Evolutionary conservation across 768 basidiomycete genomes (phyloP), one percentile per base, ranked within the genome.

Genomic region (Amanita fuliginea): DNA sequence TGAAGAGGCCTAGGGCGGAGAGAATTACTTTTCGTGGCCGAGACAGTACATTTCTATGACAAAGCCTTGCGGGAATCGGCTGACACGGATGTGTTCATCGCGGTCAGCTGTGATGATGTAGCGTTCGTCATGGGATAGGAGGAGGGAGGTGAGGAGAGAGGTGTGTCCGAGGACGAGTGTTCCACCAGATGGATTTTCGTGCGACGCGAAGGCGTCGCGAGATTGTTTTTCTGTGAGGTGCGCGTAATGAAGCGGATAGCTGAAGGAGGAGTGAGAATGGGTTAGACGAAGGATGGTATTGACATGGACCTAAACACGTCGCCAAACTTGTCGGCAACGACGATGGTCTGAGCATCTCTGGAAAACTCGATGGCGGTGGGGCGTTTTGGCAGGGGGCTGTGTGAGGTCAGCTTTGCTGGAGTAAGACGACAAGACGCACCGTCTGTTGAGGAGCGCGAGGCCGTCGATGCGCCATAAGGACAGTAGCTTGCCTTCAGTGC

Each of bases 21-120:
- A 22, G 2, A 62, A 80, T 56, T 54, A 93, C 91, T 81, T 86
- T 56, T 72, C 72, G 59, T 93, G 87, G 14, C 93, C 91, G 22
- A 94, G 73, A 54, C 93, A 86, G 62, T 81, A 97, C 54, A 75
- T 79, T 62, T 97, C 91, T 53, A 97, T 86, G 39, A 76, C 76
- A 56, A 83, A 86, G 14, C 92, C 88, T 47, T 85, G 71, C 0
- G 96, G 96, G 59, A 76, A 98, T 78, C 87, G 79, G 58, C 88
- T 93, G 13, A 95, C 76, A 47, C 96, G 75, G 45, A 99, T 85
- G 60, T 98, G 96, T 61, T 98, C 96, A 59, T 99, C 96, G 40
- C 96, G 70, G 60, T 98, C 96, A 0, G 90, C 85, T 0, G 92
- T 91, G 54, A 97, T 75, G 58, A 99, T 82, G 59, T 74, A 82